Conservation (phyloP, 139 green algal species). For the Mesostigma viride region DNA sequence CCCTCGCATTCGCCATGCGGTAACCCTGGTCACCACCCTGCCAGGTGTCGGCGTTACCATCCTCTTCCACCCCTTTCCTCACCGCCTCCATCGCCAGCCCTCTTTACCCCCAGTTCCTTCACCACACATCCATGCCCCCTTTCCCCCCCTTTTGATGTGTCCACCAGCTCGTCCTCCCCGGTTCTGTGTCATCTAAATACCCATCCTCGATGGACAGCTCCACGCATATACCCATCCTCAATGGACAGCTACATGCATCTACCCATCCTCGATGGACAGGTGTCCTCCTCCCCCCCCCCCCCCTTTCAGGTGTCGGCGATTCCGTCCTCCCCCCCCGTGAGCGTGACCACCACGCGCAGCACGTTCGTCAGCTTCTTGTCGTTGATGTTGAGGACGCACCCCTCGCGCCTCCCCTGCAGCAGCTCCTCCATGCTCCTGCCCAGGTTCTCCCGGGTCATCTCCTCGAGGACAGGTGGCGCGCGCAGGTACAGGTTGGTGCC, state of each 20-base stretch:
- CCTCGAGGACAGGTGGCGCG: conserved; percentile 64
- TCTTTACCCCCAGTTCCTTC: no score
- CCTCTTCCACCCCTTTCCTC: neutral
- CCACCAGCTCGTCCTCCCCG: neutral
- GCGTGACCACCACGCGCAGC: conserved; percentile 44
- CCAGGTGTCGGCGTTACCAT: neutral
- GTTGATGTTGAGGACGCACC: conserved; percentile 69
- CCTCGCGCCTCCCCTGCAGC: conserved; percentile 24
- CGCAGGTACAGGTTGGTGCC: conserved; percentile 74
- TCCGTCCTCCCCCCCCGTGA: conserved; percentile 10
- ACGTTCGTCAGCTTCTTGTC: conserved; percentile 73
- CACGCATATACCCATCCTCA: no score
- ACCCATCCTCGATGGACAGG: no score
- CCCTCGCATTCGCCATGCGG: neutral
- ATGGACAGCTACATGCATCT: no score
- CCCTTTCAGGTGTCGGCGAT: no score
- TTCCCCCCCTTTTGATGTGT: conserved; percentile 4
- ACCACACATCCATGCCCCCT: no score
- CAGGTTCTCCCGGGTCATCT: conserved; percentile 66
- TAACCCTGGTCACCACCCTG: neutral
- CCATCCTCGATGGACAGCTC: no score
- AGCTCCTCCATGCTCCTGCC: conserved; percentile 33
- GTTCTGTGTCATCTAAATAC: neutral
- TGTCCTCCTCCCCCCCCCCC: no score
- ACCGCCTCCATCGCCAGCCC: neutral